Conservation (phyloP, 2,329 filamentous ascomycete genomes). For the Elsinoe arachidis region DNA sequence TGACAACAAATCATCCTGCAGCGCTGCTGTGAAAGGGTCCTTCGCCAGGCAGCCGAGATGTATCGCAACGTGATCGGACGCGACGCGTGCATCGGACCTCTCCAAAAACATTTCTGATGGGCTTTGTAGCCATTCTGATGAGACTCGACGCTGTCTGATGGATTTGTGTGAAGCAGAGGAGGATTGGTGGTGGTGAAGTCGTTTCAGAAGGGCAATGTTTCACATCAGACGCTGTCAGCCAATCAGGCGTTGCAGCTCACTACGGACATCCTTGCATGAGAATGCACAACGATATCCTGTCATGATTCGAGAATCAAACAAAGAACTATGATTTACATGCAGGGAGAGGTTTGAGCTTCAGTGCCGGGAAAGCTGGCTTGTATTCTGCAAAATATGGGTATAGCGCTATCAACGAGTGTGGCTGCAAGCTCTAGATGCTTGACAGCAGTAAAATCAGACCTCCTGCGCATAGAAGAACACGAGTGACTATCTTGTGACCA, state of each 20-base stretch:
- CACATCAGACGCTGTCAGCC: neutral
- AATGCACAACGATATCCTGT: too few relatives aligned
- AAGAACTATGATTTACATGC: too few relatives aligned
- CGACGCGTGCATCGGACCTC: neutral
- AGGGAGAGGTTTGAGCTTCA: too few relatives aligned
- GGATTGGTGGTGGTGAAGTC: neutral
- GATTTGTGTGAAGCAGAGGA: neutral
- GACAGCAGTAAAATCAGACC: too few relatives aligned
- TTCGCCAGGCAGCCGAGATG: neutral
- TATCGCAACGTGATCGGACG: too few relatives aligned
- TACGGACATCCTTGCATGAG: neutral
- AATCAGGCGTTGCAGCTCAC: neutral
- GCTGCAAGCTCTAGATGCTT: neutral
- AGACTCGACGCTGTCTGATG: neutral
- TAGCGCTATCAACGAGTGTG: neutral
- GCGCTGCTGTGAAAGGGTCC: neutral
- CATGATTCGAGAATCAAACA: too few relatives aligned
- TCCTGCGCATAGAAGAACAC: too few relatives aligned
- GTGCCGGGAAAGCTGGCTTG: too few relatives aligned
- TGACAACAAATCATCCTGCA: slow-evolving; percentile 5
- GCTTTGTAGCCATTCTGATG: neutral
- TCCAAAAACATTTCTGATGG: neutral
- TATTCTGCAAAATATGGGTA: neutral
- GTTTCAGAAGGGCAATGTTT: neutral
- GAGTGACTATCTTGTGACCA: too few relatives aligned